phyloP scores from a whole-genome alignment of 73 alveolate genomes.

The Uronychia setigera region DNA sequence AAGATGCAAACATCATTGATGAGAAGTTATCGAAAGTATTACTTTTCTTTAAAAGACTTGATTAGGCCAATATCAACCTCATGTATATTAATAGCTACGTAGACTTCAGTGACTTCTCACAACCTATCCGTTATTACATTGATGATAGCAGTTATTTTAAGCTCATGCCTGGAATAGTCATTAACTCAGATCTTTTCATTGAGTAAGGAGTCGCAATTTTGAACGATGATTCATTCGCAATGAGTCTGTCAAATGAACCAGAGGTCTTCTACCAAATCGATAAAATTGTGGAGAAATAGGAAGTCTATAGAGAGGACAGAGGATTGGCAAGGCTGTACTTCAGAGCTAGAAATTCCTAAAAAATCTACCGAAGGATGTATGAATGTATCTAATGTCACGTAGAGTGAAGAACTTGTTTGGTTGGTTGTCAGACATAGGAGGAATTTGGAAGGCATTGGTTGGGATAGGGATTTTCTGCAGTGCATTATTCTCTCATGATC shows the following conservation, averaged over 20 bases:
- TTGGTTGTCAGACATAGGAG: not conserved
- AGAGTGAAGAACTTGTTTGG: not conserved
- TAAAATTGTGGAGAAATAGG: not conserved
- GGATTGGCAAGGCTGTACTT: not conserved
- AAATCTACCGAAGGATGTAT: not conserved
- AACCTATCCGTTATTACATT: not conserved
- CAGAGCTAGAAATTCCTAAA: not conserved
- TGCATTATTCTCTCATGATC: not conserved
- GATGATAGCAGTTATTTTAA: not conserved
- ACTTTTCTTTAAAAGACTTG: not conserved
- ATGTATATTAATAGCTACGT: not conserved
- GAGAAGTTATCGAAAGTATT: not conserved
- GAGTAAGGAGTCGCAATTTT: not conserved
- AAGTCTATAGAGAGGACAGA: not conserved
- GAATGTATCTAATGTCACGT: not conserved
- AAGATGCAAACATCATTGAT: not conserved
- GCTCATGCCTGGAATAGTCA: not conserved
- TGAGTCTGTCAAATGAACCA: not conserved
- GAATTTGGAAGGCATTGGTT: not conserved
- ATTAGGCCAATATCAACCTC: no score
- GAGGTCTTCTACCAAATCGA: not conserved
- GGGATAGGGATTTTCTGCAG: not conserved
- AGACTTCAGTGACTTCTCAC: not conserved
- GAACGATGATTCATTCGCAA: not conserved
- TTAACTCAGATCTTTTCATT: not conserved